A percentile compares a stretch with the other conserved stretches of the same genome.
Conservation (phyloP, 176 grass and related monocot species). For the Eremochloa ophiuroides region DNA sequence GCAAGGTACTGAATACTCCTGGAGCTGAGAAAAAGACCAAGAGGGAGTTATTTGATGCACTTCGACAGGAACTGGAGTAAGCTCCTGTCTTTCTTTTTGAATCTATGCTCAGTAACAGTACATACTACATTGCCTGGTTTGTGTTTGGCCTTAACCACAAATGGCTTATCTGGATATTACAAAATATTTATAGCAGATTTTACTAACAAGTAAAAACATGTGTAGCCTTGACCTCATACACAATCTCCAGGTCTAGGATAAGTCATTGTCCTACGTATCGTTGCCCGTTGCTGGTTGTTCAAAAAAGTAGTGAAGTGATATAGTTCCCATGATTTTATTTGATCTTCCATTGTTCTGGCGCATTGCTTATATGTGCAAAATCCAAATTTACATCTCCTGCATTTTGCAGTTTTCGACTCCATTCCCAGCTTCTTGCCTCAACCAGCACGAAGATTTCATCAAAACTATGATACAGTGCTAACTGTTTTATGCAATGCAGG, state of each 20-base stretch:
- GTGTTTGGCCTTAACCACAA: neutral
- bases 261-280: neutral
- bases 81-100: slow-evolving; percentile 6
- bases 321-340: neutral
- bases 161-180: neutral
- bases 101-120: neutral
- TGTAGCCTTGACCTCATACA: neutral
- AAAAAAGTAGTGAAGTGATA: neutral
- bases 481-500: slow-evolving; percentile 49
- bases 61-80: slow-evolving; percentile 90
- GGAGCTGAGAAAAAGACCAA: slow-evolving; percentile 97
- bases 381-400: neutral
- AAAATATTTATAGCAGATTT: neutral
- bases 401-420: slow-evolving; percentile 1
- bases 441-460: neutral
- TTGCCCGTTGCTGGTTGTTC: neutral
- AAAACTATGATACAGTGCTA: neutral
- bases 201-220: neutral
- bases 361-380: neutral
- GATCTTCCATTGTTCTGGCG: neutral
- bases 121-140: neutral
- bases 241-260: neutral
- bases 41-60: slow-evolving; percentile 84
- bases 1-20: slow-evolving; percentile 83
- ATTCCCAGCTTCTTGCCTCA: neutral